Evolutionary conservation across 108 stramenopile species (phyloP).

Genomic region (Cyclotella atomus): DNA sequence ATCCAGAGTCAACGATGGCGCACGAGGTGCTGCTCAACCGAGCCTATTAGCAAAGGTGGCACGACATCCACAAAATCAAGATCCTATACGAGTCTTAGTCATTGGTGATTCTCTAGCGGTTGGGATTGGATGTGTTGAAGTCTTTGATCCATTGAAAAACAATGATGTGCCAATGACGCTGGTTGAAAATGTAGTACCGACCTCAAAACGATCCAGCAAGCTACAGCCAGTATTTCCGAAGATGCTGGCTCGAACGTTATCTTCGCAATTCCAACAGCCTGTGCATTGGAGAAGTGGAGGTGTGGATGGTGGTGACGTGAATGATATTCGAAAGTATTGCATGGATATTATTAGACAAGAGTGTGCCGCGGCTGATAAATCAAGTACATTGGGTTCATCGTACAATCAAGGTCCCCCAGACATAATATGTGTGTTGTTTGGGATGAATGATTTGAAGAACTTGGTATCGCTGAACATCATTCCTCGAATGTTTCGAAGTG

Average conservation of each 20-base stretch:
- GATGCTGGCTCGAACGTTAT: conserved; percentile 60
- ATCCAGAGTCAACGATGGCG: neutral
- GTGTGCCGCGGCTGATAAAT: conserved; percentile 17
- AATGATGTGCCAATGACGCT: conserved; percentile 41
- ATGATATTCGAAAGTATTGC: conserved; percentile 56
- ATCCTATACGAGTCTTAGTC: conserved; percentile 55
- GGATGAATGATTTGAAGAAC: conserved; percentile 71
- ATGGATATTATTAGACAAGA: conserved; percentile 61
- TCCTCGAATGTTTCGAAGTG: conserved; percentile 4
- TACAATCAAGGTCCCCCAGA: conserved; percentile 53
- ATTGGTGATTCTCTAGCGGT: conserved; percentile 74
- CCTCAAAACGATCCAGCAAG: neutral
- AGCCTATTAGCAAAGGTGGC: conserved; percentile 1
- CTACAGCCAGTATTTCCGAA: conserved; percentile 68
- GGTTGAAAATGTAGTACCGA: conserved; percentile 39
- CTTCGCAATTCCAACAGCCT: conserved; percentile 33
- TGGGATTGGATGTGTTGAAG: conserved; percentile 62
- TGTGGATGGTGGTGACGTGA: conserved; percentile 71
- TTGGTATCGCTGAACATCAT: conserved; percentile 48
- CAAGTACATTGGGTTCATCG: neutral
- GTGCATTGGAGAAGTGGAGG: conserved; percentile 72
- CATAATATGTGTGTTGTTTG: conserved; percentile 63
- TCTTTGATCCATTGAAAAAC: conserved; percentile 56
- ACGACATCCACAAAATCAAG: neutral
- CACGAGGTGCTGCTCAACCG: neutral